These are phyloP conservation scores for Podosphaera aphanis DNA, from an alignment of 2,329 filamentous ascomycete species.

Conservation along the genomic window DNA sequence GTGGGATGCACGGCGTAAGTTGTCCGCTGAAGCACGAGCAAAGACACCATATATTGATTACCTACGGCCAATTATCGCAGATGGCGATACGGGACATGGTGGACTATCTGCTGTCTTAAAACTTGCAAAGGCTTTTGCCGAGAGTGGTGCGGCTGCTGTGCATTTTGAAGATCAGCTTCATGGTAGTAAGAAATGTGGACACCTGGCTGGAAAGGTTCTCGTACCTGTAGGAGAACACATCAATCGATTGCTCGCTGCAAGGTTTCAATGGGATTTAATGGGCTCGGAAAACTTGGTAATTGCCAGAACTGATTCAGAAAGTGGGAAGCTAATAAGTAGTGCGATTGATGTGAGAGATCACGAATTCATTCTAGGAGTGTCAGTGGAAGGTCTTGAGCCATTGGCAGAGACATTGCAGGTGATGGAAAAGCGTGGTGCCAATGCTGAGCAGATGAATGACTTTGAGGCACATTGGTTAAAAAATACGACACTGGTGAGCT, in stretches of 20 bases:
- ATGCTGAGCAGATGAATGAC: constrained; percentile 56
- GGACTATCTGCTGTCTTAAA: constrained; percentile 84
- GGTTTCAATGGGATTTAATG: constrained; percentile 98
- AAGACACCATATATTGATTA: constrained; percentile 74
- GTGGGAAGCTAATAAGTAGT: constrained; percentile 69
- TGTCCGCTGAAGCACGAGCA: constrained; percentile 49
- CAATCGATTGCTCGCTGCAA: constrained; percentile 72
- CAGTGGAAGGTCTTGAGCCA: constrained; percentile 49
- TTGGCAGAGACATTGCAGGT: constrained; percentile 71
- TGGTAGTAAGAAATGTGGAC: constrained; percentile 94
- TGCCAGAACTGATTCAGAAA: constrained; percentile 86
- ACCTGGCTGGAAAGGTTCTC: constrained; percentile 85
- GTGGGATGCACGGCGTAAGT: constrained; percentile 62
- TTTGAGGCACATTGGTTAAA: constrained; percentile 82
- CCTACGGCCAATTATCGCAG: constrained; percentile 79
- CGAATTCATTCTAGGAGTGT: constrained; percentile 81
- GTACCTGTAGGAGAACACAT: constrained; percentile 90
- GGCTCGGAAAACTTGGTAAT: constrained; percentile 86
- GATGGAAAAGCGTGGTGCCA: constrained; percentile 65
- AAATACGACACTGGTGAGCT: constrained; percentile 60
- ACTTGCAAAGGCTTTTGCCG: constrained; percentile 88
- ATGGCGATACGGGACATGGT: constrained; percentile 89
- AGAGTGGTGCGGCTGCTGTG: constrained; percentile 86
- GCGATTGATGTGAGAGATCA: constrained; percentile 88
- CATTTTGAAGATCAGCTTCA: constrained; percentile 97